phyloP scores from a whole-genome alignment of 306 rosid species.

The Morella rubra region DNA sequence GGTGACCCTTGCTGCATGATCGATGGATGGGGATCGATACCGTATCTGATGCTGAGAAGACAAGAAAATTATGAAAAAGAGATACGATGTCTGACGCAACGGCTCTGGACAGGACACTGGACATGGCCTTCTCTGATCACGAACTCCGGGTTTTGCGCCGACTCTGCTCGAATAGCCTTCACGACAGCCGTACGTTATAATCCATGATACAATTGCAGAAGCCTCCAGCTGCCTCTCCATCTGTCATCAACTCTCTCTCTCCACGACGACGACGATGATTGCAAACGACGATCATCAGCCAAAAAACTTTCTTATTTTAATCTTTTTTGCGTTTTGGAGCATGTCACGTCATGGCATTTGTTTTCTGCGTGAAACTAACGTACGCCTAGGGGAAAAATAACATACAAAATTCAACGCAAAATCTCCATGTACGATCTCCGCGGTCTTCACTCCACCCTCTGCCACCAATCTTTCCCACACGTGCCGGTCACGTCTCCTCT shows the following conservation, averaged over 20 bases:
- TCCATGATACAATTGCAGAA: not conserved
- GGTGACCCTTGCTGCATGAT: not conserved
- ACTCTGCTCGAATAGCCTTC: not conserved
- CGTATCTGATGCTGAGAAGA: too few relatives aligned
- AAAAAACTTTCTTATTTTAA: too few relatives aligned
- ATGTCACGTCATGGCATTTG: not conserved
- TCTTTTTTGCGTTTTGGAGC: not conserved
- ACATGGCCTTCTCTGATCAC: not conserved
- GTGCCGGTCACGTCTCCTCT: too few relatives aligned
- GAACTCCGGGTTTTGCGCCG: conserved; percentile 12
- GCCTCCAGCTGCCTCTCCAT: not conserved
- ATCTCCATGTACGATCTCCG: too few relatives aligned
- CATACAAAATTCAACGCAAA: too few relatives aligned
- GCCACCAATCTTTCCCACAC: too few relatives aligned
- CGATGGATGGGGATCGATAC: not conserved
- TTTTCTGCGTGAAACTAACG: too few relatives aligned
- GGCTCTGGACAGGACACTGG: not conserved
- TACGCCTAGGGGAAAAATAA: too few relatives aligned
- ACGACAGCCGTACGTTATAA: not conserved
- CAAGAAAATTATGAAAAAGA: too few relatives aligned
- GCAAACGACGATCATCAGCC: not conserved
- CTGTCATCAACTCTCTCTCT: not conserved
- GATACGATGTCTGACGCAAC: not conserved
- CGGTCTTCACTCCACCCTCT: too few relatives aligned
- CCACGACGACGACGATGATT: not conserved